phyloP scores from a whole-genome alignment of 2,329 filamentous ascomycete genomes.

The Colletotrichum somersetense region DNA sequence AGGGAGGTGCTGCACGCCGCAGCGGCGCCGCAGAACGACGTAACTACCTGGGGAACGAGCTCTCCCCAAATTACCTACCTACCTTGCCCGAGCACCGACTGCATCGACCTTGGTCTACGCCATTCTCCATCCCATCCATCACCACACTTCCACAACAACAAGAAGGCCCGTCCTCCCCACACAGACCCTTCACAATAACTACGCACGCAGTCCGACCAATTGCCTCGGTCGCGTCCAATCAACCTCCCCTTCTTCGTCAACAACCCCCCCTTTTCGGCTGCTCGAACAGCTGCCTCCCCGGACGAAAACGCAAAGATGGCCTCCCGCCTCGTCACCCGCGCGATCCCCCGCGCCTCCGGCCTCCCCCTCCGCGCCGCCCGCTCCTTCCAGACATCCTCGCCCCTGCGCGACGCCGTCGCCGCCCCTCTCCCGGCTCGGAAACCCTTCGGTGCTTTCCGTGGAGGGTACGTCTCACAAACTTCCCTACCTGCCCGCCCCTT shows the following conservation, averaged over 20 bases:
- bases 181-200: not conserved
- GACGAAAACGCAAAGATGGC: slow-evolving; percentile 54
- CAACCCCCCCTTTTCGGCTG: slow-evolving; percentile 8
- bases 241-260: not conserved
- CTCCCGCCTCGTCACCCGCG: slow-evolving; percentile 59
- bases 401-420: slow-evolving; percentile 58
- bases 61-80: slow-evolving; percentile 13
- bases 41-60: slow-evolving; percentile 9
- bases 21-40: slow-evolving; percentile 18
- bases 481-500: not conserved
- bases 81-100: slow-evolving; percentile 15
- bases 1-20: slow-evolving; percentile 33
- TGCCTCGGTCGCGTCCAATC: not conserved
- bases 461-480: slow-evolving; percentile 62
- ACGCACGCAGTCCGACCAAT: slow-evolving; percentile 1
- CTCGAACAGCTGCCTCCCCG: slow-evolving; percentile 5
- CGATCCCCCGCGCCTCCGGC: slow-evolving; percentile 50
- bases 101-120: slow-evolving; percentile 23
- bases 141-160: slow-evolving; percentile 3
- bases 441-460: slow-evolving; percentile 71
- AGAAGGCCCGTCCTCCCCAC: not conserved
- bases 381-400: slow-evolving; percentile 65
- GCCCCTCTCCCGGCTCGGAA: slow-evolving; percentile 67
- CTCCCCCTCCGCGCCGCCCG: slow-evolving; percentile 48
- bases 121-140: slow-evolving; percentile 24